Conservation (phyloP, 83 land plant species). For the Isoetes engelmannii region DNA sequence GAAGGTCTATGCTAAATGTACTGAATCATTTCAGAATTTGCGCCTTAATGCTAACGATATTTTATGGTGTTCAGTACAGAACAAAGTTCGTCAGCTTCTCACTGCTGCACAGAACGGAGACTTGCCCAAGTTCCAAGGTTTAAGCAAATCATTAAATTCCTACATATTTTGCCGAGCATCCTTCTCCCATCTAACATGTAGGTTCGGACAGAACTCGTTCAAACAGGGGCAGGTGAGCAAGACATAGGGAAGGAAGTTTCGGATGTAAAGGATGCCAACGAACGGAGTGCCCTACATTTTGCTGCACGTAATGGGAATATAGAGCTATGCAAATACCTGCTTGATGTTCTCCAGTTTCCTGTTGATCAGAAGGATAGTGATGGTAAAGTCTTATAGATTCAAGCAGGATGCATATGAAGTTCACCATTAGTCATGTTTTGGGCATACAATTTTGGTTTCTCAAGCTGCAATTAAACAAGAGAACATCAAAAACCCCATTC, state of each 20-base stretch:
- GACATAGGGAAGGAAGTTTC: slow-evolving; percentile 50
- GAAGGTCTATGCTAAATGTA: too few relatives aligned
- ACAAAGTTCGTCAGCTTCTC: slow-evolving; percentile 29
- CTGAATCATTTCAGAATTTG: too few relatives aligned
- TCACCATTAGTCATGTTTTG: too few relatives aligned
- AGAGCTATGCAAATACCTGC: slow-evolving; percentile 78
- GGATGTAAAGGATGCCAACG: slow-evolving; percentile 91
- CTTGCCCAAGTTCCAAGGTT: slow-evolving; percentile 21
- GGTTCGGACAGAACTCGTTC: slow-evolving; percentile 27
- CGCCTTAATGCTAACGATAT: too few relatives aligned
- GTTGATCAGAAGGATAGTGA: slow-evolving; percentile 69
- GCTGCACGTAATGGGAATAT: slow-evolving; percentile 86
- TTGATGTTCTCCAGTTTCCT: slow-evolving; percentile 66
- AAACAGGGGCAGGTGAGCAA: slow-evolving; percentile 55
- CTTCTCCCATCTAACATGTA: not conserved
- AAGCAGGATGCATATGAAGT: too few relatives aligned
- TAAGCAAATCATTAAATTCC: not conserved
- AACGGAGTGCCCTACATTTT: slow-evolving; percentile 88
- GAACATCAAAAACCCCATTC: too few relatives aligned
- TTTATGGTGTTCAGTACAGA: slow-evolving; percentile 26
- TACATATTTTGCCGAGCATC: not conserved
- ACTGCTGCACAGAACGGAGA: slow-evolving; percentile 32
- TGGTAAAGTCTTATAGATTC: slow-evolving; percentile 34
- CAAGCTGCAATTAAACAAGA: too few relatives aligned
- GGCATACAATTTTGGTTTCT: too few relatives aligned